Conservation (phyloP, 805 yeast genomes). For the Hanseniaspora osmophila region DNA sequence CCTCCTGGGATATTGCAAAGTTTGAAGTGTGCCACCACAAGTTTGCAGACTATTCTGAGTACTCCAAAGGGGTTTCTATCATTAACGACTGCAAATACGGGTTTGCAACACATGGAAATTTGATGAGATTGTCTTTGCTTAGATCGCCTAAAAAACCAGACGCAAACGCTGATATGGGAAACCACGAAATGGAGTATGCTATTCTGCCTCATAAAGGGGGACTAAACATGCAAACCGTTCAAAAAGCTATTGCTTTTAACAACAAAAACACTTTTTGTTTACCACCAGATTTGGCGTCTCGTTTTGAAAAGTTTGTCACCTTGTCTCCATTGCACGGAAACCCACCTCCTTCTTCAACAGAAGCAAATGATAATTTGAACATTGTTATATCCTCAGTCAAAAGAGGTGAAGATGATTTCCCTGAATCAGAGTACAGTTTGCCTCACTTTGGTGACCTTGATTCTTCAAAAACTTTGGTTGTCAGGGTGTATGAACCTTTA, state of each 20-base stretch:
- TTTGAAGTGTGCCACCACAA: conserved; percentile 92
- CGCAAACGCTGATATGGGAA: conserved; percentile 86
- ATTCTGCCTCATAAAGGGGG: conserved; percentile 69
- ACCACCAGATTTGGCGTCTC: not conserved
- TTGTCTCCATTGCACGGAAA: not conserved
- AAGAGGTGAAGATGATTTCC: conserved; percentile 72
- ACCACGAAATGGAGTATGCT: conserved; percentile 70
- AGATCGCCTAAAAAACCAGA: conserved; percentile 94
- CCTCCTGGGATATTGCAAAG: conserved; percentile 92
- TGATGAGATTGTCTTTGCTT: conserved; percentile 71
- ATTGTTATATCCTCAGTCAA: conserved; percentile 66
- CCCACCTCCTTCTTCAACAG: no score
- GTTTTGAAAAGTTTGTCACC: conserved; percentile 2
- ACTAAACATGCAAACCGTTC: conserved; percentile 49
- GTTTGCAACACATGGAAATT: conserved; percentile 83
- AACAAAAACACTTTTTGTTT: conserved; percentile 23
- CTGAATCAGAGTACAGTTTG: conserved; percentile 23
- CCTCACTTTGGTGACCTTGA: conserved; percentile 14
- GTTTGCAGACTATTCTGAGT: conserved; percentile 83
- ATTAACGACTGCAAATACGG: conserved; percentile 84
- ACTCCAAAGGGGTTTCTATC: conserved; percentile 72
- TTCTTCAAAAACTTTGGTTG: conserved; percentile 37
- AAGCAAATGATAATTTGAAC: conserved; percentile 44
- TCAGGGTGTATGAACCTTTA: conserved; percentile 73
- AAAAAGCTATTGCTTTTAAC: conserved; percentile 70